Evolutionary conservation across 2,329 filamentous ascomycete genomes (phyloP), one percentile per base, ranked within the genome.

Genomic region (Calonectria fujianensis): DNA sequence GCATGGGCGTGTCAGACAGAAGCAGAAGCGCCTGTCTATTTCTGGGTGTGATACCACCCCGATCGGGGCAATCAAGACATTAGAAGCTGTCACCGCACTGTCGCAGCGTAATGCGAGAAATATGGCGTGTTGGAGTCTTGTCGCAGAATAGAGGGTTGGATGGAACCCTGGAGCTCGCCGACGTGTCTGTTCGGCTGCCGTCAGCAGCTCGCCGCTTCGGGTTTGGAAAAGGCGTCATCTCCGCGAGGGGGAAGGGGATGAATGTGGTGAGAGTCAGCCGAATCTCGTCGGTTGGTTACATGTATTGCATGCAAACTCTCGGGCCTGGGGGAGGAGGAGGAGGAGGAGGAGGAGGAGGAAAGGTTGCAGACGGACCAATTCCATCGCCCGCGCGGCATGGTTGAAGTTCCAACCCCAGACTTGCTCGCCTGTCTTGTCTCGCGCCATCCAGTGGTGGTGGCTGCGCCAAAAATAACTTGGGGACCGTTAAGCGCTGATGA

Each of bases 401-500:
- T 71, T 57, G 11, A 50, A 63, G 69, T 45, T 66, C 69, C 61
- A 54, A 66, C 29, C 35, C 51, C 32, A 45, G 57, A 51, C 37
- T 51, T 51, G 41, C 14, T 48, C 14, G 59, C 48, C 32, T 20
- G 32, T 57, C 29, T 32, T 39, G 57, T 37, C 24, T 64, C 18
- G 69, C 59, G 48, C 48, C 59, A 59, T 35, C 61, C 29, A 48
- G 59, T 10, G 27, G 57, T 65, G 71, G 70, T 61, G 59, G 64
- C n/a, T 69, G 63, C 64, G 73, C 73, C 73, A 75, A 75, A 75
- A 75, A 75, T 75, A 75, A 66, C 59, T 48, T 59, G 31, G 31
- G n/a, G 54, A 69, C 59, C 48, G 51, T 73, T 75, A 75, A 75
- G 73, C 73, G 73, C 73, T 72, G 65, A 75, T 65, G 64, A 48